Evolutionary conservation across 352 stramenopile genomes (phyloP), one percentile per base, ranked within the genome.

Genomic region (Paralagenidium karlingii): DNA sequence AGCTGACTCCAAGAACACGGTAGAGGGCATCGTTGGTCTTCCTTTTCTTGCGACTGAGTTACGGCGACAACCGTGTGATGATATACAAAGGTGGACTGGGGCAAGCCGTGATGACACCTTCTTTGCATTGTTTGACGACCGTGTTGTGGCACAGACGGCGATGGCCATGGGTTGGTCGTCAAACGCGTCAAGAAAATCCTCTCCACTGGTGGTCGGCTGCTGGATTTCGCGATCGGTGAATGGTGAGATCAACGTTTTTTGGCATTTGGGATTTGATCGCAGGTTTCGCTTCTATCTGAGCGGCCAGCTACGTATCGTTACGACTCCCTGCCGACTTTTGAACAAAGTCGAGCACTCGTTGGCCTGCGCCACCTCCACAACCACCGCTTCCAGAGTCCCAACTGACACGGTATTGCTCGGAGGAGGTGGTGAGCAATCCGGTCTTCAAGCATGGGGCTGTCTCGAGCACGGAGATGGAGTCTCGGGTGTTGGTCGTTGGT

Each of bases 51-150:
- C n/a, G n/a, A n/a, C n/a, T n/a, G n/a, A n/a, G n/a, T n/a, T n/a
- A 61, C 53, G 5, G 51, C 34, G 2, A 61, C 33, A 10, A 61
- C 49, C 1, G 48, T 48, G 28, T 61, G 53, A 38, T 61, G n/a
- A n/a, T n/a, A n/a, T n/a, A 43, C 3, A 61, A 25, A 7, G 30
- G 38, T 2, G 24, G 18, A 32, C 22, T 55, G 15, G 27, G 40
- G 37, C 40, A 52, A 22, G 37, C 31, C 36, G 28, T 43, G 24
- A 50, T 16, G 3, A 36, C 7, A 7, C 30, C 30, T 3, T 16
- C 3, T 36, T 36, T 36, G 20, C 40, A 49, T 13, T 58, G 47
- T 27, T 55, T 55, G 38, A 44, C 53, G 15, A 45, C 45, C 13
- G 42, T 31, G 24, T 47, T 46, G 13, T 32, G 19, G 40, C 47